Percentiles rank a stretch among this genome's conserved stretches.
Evolutionary conservation across 2,329 filamentous ascomycete species (phyloP).

Genomic region (Ceratocystis destructans): DNA sequence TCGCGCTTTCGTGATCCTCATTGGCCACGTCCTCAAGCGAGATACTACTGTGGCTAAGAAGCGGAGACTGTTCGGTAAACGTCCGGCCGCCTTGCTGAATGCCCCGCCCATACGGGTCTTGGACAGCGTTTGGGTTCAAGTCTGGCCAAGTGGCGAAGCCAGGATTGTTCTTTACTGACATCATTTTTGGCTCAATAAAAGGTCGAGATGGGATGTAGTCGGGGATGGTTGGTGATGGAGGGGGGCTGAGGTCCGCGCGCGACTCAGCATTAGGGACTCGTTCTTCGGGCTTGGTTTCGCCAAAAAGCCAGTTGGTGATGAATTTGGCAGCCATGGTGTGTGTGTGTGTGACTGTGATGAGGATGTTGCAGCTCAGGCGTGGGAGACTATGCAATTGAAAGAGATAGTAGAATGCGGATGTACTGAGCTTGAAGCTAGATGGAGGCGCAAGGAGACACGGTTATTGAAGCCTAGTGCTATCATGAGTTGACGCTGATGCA

Average conservation of each 20-base stretch:
- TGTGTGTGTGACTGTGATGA: background rate
- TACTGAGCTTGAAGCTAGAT: too few relatives aligned
- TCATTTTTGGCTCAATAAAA: background rate
- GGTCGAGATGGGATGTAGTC: background rate
- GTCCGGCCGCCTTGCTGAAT: background rate
- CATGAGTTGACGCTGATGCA: too few relatives aligned
- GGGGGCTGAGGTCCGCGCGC: background rate
- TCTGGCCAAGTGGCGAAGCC: background rate
- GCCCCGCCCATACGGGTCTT: background rate
- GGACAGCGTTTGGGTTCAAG: background rate
- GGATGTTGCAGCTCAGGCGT: background rate
- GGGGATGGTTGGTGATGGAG: background rate
- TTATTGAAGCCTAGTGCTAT: too few relatives aligned
- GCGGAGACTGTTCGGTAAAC: conserved; percentile 18
- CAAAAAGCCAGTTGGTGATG: conserved; percentile 7
- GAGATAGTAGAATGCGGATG: too few relatives aligned
- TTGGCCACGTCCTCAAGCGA: background rate
- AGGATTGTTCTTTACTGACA: background rate
- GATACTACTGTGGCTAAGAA: background rate
- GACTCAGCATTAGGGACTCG: conserved; percentile 10
- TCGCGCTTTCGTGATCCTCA: background rate
- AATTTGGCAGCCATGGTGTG: background rate
- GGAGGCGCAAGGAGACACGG: too few relatives aligned
- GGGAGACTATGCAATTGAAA: too few relatives aligned
- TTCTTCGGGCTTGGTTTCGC: background rate